Base-by-base conservation (phyloP, 805 yeast genomes). In the Pichia nanzhaoensis region DNA sequence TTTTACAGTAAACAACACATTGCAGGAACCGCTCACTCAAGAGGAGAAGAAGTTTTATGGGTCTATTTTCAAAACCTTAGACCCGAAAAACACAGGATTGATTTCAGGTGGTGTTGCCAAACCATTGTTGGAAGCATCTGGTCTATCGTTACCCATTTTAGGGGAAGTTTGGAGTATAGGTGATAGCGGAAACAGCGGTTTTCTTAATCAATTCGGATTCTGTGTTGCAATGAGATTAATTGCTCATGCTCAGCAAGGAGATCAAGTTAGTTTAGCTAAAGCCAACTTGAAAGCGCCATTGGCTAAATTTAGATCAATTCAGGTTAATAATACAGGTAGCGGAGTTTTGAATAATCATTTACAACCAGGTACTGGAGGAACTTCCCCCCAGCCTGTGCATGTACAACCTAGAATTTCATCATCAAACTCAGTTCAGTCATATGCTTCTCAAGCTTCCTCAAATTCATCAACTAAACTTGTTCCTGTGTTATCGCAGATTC, bases 81-180 rank as follows among this genome's bases (percentile, higher is more conserved):
- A 93, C 63, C 75, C 82, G 3, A 93, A 85, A 55, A 73, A 74
- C 37, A 66, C 83, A 37, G 96, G 96, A 5, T 73, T 83, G 27
- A 84, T 91, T 47, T 84, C 96, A 3, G 99, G 99, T 31, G 90
- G 84, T 33, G 79, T 82, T 34, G 86, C 95, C 12, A 78, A 93
- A 53, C 73, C 87, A 12, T 71, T 95, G 6, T 80, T 93, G 51
- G 95, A 89, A 55, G 84, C 84, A 48, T 81, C 95, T 3, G 95
- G 95, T 1, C 71, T 93, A 39, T 80, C 93, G 5, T 82, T 95
- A 3, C 70, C 80, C 16, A 67, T 76, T 27, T 70, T 93, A 31
- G 95, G 96, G 9, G 93, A 89, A 64, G 82, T 93, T 51, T 93
- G 99, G 99, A 90, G 85, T 62, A 61, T 84, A 31, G 89, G 96